phyloP scores from a whole-genome alignment of 1,284 basidiomycete genomes.

The Ganoderma leucocontextum region DNA sequence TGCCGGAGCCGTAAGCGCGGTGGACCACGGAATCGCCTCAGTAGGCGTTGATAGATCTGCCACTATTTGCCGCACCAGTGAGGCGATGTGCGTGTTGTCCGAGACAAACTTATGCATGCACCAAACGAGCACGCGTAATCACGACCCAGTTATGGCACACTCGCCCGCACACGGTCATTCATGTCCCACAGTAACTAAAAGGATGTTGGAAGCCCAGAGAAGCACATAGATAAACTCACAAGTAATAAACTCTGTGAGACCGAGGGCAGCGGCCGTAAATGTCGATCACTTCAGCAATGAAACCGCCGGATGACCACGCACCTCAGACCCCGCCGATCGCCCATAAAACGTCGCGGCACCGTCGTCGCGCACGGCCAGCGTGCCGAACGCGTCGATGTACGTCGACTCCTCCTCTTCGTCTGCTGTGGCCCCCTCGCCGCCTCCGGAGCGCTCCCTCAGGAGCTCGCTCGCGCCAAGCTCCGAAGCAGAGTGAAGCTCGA shows the following conservation, averaged over 20 bases:
- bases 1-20: neutral
- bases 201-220: too few species aligned
- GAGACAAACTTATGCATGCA: too few species aligned
- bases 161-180: too few species aligned
- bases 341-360: conserved; percentile 74
- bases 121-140: too few species aligned
- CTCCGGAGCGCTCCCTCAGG: conserved; percentile 6
- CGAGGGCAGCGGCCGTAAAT: too few species aligned
- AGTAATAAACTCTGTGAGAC: conserved; percentile 45
- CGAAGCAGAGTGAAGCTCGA: conserved; percentile 40
- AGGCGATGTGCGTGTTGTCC: too few species aligned
- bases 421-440: conserved; percentile 19
- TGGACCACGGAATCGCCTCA: neutral
- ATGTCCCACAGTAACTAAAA: too few species aligned
- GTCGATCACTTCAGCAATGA: neutral
- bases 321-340: conserved; percentile 66
- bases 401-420: conserved; percentile 33
- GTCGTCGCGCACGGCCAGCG: conserved; percentile 65
- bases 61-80: too few species aligned
- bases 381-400: conserved; percentile 54
- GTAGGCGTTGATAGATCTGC: too few species aligned
- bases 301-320: conserved; percentile 29
- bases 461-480: conserved; percentile 13
- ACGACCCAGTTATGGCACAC: too few species aligned
- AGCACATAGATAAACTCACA: too few species aligned